Conservation (phyloP, 2,329 filamentous ascomycete species). For the Catunica adiposa region DNA sequence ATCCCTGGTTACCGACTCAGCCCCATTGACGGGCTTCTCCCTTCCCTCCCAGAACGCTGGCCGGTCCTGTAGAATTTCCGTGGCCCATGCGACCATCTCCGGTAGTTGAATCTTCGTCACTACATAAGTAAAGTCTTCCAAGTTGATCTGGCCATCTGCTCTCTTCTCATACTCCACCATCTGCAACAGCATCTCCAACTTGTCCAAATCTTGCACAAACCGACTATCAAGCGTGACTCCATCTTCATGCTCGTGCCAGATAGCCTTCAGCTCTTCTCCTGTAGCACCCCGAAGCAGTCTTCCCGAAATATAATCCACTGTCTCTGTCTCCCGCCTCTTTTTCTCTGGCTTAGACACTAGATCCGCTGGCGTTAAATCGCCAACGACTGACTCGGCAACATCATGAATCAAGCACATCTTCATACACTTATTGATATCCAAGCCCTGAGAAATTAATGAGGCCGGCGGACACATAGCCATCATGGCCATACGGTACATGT, state of each 20-base stretch:
- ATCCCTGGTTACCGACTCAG: slow-evolving; percentile 5
- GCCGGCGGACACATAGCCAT: slow-evolving; percentile 84
- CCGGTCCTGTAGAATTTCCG: slow-evolving; percentile 60
- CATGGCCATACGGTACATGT: slow-evolving; percentile 99
- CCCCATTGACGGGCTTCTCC: slow-evolving; percentile 14
- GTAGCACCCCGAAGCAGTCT: slow-evolving; percentile 53
- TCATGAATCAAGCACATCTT: slow-evolving; percentile 95
- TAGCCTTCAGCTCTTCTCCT: slow-evolving; percentile 52
- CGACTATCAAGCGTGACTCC: slow-evolving; percentile 64
- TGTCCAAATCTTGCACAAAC: slow-evolving; percentile 94
- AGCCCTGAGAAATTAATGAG: slow-evolving; percentile 42
- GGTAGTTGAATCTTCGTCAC: slow-evolving; percentile 53
- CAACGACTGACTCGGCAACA: slow-evolving; percentile 93
- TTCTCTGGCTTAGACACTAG: slow-evolving; percentile 79
- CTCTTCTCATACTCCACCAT: slow-evolving; percentile 90
- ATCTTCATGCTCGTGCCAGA: slow-evolving; percentile 96
- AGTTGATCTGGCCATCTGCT: slow-evolving; percentile 47
- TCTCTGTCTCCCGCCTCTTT: slow-evolving; percentile 65
- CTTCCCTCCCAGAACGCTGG: slow-evolving; percentile 50
- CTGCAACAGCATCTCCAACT: slow-evolving; percentile 86
- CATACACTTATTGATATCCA: slow-evolving; percentile 72
- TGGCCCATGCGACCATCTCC: slow-evolving; percentile 68
- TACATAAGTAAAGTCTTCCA: slow-evolving; percentile 78
- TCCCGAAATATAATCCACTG: slow-evolving; percentile 83
- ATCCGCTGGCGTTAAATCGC: slow-evolving; percentile 91